A percentile compares a stretch with the other conserved stretches of the same genome.
These are phyloP conservation scores for Malassezia nana DNA, from an alignment of 1,284 basidiomycete genomes.

Conservation along the genomic window DNA sequence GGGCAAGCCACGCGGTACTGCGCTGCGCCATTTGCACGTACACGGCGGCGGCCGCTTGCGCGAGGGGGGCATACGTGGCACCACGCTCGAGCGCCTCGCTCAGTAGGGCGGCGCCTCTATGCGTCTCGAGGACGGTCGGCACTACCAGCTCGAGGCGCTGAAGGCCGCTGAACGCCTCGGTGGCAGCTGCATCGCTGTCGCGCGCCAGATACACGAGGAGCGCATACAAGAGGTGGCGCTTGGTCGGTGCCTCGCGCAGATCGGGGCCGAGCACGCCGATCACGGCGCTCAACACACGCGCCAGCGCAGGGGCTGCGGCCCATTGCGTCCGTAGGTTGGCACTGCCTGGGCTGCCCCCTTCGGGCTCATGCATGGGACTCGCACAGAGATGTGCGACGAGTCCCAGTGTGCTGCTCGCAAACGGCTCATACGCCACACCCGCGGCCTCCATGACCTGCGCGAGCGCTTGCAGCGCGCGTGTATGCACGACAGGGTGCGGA, in stretches of 20 bases:
- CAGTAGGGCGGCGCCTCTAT: conserved; percentile 32
- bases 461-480: conserved; percentile 77
- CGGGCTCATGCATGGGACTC: conserved; percentile 82
- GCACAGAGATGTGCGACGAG: conserved; percentile 84
- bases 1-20: conserved; percentile 81
- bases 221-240: conserved; percentile 69
- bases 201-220: conserved; percentile 74
- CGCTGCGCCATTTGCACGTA: conserved; percentile 94
- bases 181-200: conserved; percentile 66
- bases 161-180: conserved; percentile 82
- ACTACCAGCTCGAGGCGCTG: conserved; percentile 96
- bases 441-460: conserved; percentile 81
- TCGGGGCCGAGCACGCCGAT: conserved; percentile 92
- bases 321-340: conserved; percentile 81
- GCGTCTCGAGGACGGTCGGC: conserved; percentile 56
- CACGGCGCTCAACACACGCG: conserved; percentile 80
- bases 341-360: conserved; percentile 68
- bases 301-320: conserved; percentile 81
- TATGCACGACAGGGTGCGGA: conserved; percentile 92
- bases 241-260: conserved; percentile 71
- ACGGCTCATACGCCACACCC: conserved; percentile 80
- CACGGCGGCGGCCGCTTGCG: conserved; percentile 83
- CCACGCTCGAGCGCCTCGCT: conserved; percentile 47
- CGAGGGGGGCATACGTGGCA: conserved; percentile 31
- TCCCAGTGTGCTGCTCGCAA: conserved; percentile 75